phyloP scores from a whole-genome alignment of 768 basidiomycete genomes.

The Leccinum barrowsii region DNA sequence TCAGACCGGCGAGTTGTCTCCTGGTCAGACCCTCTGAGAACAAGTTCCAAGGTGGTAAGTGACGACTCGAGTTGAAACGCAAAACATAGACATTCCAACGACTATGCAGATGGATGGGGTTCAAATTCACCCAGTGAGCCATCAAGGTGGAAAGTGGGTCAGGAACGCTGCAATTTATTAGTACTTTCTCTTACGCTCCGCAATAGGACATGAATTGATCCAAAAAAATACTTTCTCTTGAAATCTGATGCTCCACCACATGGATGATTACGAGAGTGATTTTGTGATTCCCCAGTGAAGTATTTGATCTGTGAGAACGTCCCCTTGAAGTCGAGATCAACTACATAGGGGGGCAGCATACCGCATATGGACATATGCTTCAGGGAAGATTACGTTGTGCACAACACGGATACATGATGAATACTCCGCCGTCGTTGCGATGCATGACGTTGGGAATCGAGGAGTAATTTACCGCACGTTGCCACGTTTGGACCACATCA shows the following conservation, averaged over 20 bases:
- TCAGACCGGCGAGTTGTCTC: not conserved
- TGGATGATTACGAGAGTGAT: too few relatives aligned
- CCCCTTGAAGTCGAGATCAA: too few relatives aligned
- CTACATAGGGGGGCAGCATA: not conserved
- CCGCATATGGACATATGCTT: not conserved
- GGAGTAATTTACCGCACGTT: not conserved
- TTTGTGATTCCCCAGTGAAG: too few relatives aligned
- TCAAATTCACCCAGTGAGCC: not conserved
- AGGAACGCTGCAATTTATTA: too few relatives aligned
- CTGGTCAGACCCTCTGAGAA: not conserved
- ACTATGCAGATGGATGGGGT: not conserved
- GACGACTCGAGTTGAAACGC: not conserved
- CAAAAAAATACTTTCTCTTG: not conserved
- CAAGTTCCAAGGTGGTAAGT: not conserved
- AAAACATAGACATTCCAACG: not conserved
- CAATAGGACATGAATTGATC: too few relatives aligned
- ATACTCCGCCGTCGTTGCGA: not conserved
- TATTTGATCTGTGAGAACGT: too few relatives aligned
- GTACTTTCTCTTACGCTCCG: too few relatives aligned
- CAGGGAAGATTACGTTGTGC: not conserved
- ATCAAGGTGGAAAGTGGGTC: not conserved
- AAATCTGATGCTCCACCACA: not conserved
- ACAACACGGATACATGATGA: not conserved
- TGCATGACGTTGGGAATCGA: not conserved
- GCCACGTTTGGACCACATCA: not conserved